Evolutionary conservation across 2,329 filamentous ascomycete genomes (phyloP), one percentile per base, ranked within the genome.

Genomic region (Daldinia sp.): DNA sequence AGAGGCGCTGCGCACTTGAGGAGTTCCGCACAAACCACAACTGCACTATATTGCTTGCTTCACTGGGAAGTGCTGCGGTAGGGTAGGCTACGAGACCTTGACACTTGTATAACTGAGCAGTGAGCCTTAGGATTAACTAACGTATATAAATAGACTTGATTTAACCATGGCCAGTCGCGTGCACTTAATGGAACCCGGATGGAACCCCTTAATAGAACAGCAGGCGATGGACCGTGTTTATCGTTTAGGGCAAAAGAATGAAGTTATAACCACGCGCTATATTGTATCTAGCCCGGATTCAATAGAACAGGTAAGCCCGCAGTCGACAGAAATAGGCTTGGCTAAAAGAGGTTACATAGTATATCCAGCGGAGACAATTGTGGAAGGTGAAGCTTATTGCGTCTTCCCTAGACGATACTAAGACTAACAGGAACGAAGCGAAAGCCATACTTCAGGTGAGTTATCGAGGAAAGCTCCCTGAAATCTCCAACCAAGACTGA

Each of bases 151-250:
- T 26, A 68, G 66, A n/a, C 62, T 68, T 18, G 46, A 68, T 26
- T 23, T 68, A 18, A 68, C 66, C 15, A 65, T 65, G 58, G 66
- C 66, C 6, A 59, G 35, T 2, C 66, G 51, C 6, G 66, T 68
- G 1, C 66, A 68, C 30, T 6, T 68, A 23, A 68, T 68, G 62
- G 66, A 68, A 18, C 66, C 66, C 6, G 66, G 66, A 39, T 68
- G 66, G 66, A 68, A 68, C 41, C 66, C 66, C 10, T 46, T 65
- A 9, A 23, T 68, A 41, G 66, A 68, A 44, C 58, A 68, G 42
- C 66, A 68, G 56, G 66, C 66, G n/a, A 55, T 68, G n/a, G 57
- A 65, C 13, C 66, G 66, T 33, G 48, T 65, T 13, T 55, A 68
- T 18, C 66, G 66, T n/a, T 56, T 68, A 46, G 66, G 66, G 2